Evolutionary conservation across 805 yeast species (phyloP).

Genomic region (Wickerhamiella kurtzmanii): DNA sequence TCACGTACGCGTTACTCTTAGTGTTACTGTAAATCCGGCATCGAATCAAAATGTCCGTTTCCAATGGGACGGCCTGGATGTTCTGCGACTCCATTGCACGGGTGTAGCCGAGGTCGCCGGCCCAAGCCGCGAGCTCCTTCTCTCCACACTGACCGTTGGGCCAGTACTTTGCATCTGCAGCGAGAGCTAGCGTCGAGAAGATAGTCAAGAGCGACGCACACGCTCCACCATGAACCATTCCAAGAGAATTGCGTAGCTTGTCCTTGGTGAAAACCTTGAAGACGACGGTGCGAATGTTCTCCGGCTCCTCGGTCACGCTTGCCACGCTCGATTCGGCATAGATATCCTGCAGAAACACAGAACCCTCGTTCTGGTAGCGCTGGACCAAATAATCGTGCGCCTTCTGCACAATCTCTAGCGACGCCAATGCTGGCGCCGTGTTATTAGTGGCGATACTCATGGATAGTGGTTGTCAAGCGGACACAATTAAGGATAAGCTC

Average conservation of each 20-base stretch:
- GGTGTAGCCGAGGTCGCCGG: slow-evolving; percentile 18
- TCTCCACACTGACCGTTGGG: slow-evolving; percentile 6
- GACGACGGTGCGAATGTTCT: slow-evolving; percentile 11
- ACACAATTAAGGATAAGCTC: too few relatives aligned
- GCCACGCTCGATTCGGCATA: slow-evolving; percentile 10
- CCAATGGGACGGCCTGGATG: slow-evolving; percentile 22
- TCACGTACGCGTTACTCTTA: slow-evolving; percentile 18
- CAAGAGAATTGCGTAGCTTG: slow-evolving; percentile 16
- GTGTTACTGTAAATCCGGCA: slow-evolving; percentile 20
- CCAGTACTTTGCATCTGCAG: slow-evolving; percentile 21
- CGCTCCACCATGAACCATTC: slow-evolving; percentile 25
- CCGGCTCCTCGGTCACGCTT: slow-evolving; percentile 9
- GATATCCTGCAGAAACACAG: slow-evolving; percentile 10
- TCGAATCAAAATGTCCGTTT: slow-evolving; percentile 14
- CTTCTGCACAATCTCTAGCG: slow-evolving; percentile 4
- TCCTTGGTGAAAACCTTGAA: slow-evolving; percentile 16
- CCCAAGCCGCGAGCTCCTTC: slow-evolving; percentile 12
- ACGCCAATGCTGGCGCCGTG: not conserved
- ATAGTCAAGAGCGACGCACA: slow-evolving; percentile 22
- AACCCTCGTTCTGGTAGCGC: slow-evolving; percentile 4
- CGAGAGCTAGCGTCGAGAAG: slow-evolving; percentile 17
- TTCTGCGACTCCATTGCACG: slow-evolving; percentile 21
- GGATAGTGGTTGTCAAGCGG: not conserved
- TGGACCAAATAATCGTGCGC: slow-evolving; percentile 8
- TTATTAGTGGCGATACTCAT: not conserved